Conservation (phyloP, 352 stramenopile genomes). For the Globisporangium recalcitrans region DNA sequence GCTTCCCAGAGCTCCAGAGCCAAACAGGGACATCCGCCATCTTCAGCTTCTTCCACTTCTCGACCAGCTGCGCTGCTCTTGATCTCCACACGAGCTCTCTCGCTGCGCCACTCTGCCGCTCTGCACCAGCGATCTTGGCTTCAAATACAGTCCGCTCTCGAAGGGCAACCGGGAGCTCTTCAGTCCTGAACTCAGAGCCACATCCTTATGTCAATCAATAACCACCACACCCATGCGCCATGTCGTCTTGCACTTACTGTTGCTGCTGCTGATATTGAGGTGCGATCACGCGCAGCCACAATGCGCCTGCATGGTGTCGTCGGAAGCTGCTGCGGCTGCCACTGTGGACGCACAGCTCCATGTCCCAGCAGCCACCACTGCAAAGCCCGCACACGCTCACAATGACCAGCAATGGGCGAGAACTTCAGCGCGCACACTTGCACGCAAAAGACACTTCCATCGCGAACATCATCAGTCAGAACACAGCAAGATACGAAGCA, state of each 20-base stretch:
- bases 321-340: background rate
- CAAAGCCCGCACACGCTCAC: too few relatives aligned
- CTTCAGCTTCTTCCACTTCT: background rate
- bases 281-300: constrained; percentile 9
- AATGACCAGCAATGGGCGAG: background rate
- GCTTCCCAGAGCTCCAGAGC: constrained; percentile 10
- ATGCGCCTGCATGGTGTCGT: background rate
- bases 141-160: background rate
- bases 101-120: background rate
- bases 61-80: background rate
- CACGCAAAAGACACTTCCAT: background rate
- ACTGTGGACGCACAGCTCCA: constrained; percentile 4
- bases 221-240: background rate
- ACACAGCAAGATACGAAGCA: too few relatives aligned
- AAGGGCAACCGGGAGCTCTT: background rate
- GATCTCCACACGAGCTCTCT: background rate
- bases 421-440: background rate
- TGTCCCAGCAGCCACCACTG: background rate
- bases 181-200: background rate
- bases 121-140: background rate
- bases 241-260: background rate
- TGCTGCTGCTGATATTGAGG: background rate
- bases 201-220: background rate
- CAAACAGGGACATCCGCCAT: background rate
- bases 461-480: too few relatives aligned